Evolutionary conservation across 2,329 filamentous ascomycete genomes (phyloP), one percentile per base, ranked within the genome.

Genomic region (Paraphaeosphaeria minitans): DNA sequence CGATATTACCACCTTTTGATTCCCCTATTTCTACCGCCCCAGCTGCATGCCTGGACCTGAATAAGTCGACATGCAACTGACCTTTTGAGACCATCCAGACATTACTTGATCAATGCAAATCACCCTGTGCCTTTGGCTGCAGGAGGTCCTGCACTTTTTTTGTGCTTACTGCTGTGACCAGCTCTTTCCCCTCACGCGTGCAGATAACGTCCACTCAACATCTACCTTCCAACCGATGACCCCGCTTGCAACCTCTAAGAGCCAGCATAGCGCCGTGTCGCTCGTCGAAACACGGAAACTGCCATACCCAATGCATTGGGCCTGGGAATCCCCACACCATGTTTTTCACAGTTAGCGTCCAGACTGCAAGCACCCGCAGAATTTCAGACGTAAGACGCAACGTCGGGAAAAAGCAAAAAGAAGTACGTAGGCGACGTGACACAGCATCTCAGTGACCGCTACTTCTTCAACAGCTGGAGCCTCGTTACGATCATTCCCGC

Each of bases 401-500:
- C 24, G 50, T 51, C 27, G 41, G 29, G 42, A 37, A 56, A 43
- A 58, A 53, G 31, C 5, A 47, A 48, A n/a, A 31, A 12, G 43
- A 16, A 16, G 43, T 22, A 29, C 12, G 27, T n/a, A 48, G 29
- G 46, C 27, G 46, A 35, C 27, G 46, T 48, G 10, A 29, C 29
- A 48, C 46, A 21, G 19, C 46, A 21, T 27, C 16, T 9, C 24
- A 29, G 45, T 45, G 22, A 47, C 45, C 24, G 45, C n/a, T 29
- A 27, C 24, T 13, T 27, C 12, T 12, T 14, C 22, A 24, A 13
- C 16, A 39, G 39, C 5, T 51, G 47, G 16, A 47, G 31, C 58
- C 55, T 64, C 59, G 59, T 31, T 62, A 60, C 53, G 57, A 64
- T 65, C 41, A n/a, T 29, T 52, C 10, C 50, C 19, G 24, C 37